phyloP scores from a whole-genome alignment of 768 basidiomycete species.

The Guyanaporus albipodus region DNA sequence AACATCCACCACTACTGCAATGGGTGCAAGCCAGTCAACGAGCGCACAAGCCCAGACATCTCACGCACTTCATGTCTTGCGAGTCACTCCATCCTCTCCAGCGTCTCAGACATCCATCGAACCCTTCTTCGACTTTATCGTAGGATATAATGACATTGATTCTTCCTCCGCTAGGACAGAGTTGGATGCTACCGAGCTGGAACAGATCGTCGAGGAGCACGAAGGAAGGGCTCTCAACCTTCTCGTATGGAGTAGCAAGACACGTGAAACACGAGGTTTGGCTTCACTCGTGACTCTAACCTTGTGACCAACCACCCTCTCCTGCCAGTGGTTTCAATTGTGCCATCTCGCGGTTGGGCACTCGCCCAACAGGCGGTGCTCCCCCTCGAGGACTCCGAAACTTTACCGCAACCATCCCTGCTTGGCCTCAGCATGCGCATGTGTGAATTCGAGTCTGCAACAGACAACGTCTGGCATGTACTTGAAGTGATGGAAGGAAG shows the following conservation, averaged over 20 bases:
- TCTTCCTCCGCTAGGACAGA: constrained; percentile 42
- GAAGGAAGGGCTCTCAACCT: constrained; percentile 69
- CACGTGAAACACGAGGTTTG: constrained; percentile 63
- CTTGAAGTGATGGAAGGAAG: constrained; percentile 94
- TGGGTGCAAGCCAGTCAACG: constrained; percentile 76
- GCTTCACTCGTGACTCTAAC: background rate
- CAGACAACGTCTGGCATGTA: constrained; percentile 98
- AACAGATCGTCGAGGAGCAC: constrained; percentile 78
- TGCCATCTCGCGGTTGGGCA: constrained; percentile 85
- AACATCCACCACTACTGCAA: too few species aligned
- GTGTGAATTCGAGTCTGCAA: constrained; percentile 83
- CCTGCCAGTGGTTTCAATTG: constrained; percentile 69
- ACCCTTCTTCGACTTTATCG: constrained; percentile 95
- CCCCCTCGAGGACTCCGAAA: constrained; percentile 38
- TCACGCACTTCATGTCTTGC: constrained; percentile 79
- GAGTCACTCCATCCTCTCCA: constrained; percentile 86
- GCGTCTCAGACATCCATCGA: constrained; percentile 81
- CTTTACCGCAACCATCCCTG: constrained; percentile 72
- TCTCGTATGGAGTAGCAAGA: constrained; percentile 83
- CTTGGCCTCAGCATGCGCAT: constrained; percentile 91
- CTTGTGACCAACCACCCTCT: background rate
- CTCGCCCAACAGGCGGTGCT: constrained; percentile 38
- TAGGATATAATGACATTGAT: constrained; percentile 78
- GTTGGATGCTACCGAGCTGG: constrained; percentile 68
- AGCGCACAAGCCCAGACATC: constrained; percentile 32